A percentile compares a stretch with the other conserved stretches of the same genome.
phyloP scores from a whole-genome alignment of 176 grass and related monocot genomes.

The Eragrostis nindensis region DNA sequence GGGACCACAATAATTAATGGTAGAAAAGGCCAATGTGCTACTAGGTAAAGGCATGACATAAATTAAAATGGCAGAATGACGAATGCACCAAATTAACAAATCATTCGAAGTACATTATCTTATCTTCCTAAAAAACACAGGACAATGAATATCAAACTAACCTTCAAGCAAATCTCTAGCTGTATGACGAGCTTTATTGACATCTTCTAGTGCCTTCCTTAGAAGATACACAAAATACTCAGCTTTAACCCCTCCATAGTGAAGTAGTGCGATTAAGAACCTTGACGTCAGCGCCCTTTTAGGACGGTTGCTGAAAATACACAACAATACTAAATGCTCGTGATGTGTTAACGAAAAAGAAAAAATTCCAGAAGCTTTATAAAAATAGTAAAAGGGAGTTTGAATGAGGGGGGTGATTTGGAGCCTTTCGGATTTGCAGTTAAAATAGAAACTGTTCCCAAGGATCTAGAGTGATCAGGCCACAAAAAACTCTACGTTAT shows the following conservation, averaged over 20 bases:
- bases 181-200: constrained; percentile 28
- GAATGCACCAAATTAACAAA: not conserved
- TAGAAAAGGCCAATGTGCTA: constrained; percentile 3
- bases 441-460: not conserved
- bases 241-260: constrained; percentile 53
- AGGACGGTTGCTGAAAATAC: constrained; percentile 52
- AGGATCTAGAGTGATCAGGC: not conserved
- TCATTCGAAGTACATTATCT: not conserved
- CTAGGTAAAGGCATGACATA: not conserved
- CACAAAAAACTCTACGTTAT: not conserved
- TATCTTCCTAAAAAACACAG: no score
- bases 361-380: not conserved
- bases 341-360: constrained; percentile 9
- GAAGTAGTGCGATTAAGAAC: constrained; percentile 58
- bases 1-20: constrained; percentile 2
- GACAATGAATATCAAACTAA: constrained; percentile 32
- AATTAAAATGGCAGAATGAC: not conserved
- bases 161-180: constrained; percentile 44
- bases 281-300: constrained; percentile 55
- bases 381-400: not conserved
- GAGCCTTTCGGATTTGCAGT: not conserved
- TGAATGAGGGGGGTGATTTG: not conserved
- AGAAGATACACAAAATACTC: constrained; percentile 79
- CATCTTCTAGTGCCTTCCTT: constrained; percentile 45
- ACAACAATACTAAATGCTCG: not conserved